Base-by-base conservation (phyloP, 805 yeast genomes). In the Yarrowia osloensis region DNA sequence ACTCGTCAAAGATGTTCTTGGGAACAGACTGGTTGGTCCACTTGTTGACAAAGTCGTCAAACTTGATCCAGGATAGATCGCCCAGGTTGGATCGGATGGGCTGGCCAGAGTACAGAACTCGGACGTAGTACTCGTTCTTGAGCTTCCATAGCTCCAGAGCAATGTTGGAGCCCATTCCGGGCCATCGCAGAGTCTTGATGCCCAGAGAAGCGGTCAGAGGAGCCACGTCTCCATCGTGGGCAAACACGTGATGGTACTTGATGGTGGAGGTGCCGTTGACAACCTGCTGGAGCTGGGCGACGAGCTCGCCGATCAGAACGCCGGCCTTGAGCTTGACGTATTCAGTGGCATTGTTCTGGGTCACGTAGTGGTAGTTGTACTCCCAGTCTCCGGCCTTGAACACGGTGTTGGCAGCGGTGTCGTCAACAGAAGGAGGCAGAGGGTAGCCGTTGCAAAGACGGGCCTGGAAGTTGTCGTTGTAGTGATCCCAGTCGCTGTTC, bases 91-190 rank as follows among this genome's bases (percentile, higher is more conserved):
- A 67, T 17, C 72, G 67, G 28, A 70, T 65, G n/a, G 71, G 71
- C n/a, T 69, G 68, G 11, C 81, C 81, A 54, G 74, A 70, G 70
- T 79, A 81, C 26, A 81, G 71, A 21, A 77, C 77, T 69, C 83
- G 76, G 44, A 80, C 67, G 68, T 72, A 75, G 69, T 74, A 68
- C 12, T 71, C 71, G 31, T 68, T 68, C 46, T 71, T 71, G 17
- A 62, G 59, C 44, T 76, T 73, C 74, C 80, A 81, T 7, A 81
- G 67, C 70, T 81, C 82, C 68, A 80, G 77, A 1, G 77, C 77
- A 37, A 79, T 71, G 62, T 81, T 81, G 28, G 83, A 70, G n/a
- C 82, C 84, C 82, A 81, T 80, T 7, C 82, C 84, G 15, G 84
- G 84, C 84, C 84, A 81, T 70, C 81, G 75, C 67, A 81, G 75